Conservation (phyloP, 495 filamentous ascomycete genomes). For the Penicillium bovifimosum region DNA sequence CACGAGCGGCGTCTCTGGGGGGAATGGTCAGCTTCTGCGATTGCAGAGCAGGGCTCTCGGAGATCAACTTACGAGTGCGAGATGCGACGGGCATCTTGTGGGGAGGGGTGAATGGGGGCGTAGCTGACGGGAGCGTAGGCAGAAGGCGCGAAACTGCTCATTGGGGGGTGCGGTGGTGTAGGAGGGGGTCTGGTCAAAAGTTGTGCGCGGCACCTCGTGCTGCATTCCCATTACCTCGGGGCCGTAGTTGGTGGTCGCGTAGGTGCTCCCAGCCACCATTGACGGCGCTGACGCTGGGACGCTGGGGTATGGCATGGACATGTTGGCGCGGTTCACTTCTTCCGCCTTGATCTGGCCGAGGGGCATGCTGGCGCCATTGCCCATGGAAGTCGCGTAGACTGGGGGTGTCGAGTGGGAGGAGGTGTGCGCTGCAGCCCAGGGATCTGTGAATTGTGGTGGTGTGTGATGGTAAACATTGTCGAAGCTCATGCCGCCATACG, state of each 20-base stretch:
- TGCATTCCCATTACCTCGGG: slow-evolving; percentile 68
- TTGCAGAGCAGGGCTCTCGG: slow-evolving; percentile 14
- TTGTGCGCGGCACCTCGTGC: slow-evolving; percentile 56
- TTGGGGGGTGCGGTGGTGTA: slow-evolving; percentile 62
- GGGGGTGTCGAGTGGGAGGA: slow-evolving; percentile 52
- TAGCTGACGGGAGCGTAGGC: slow-evolving; percentile 53
- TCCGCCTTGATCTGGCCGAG: slow-evolving; percentile 52
- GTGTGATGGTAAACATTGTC: slow-evolving; percentile 69
- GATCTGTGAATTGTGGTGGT: slow-evolving; percentile 85
- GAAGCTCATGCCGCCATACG: slow-evolving; percentile 74
- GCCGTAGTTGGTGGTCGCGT: slow-evolving; percentile 59
- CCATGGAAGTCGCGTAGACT: slow-evolving; percentile 53
- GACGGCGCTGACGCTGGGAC: slow-evolving; percentile 68
- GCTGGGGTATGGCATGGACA: slow-evolving; percentile 68
- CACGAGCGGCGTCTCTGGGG: slow-evolving; percentile 50
- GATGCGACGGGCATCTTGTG: slow-evolving; percentile 65
- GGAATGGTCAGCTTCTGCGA: background rate
- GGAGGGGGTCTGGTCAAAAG: slow-evolving; percentile 53
- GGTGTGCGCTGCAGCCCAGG: slow-evolving; percentile 64
- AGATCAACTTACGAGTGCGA: slow-evolving; percentile 76
- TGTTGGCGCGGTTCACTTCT: slow-evolving; percentile 53
- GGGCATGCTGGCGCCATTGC: slow-evolving; percentile 51
- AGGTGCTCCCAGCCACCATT: slow-evolving; percentile 62
- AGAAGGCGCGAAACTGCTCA: slow-evolving; percentile 59
- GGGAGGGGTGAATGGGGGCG: slow-evolving; percentile 46